Conservation (phyloP, 768 basidiomycete species). For the Collybiopsis confluens region DNA sequence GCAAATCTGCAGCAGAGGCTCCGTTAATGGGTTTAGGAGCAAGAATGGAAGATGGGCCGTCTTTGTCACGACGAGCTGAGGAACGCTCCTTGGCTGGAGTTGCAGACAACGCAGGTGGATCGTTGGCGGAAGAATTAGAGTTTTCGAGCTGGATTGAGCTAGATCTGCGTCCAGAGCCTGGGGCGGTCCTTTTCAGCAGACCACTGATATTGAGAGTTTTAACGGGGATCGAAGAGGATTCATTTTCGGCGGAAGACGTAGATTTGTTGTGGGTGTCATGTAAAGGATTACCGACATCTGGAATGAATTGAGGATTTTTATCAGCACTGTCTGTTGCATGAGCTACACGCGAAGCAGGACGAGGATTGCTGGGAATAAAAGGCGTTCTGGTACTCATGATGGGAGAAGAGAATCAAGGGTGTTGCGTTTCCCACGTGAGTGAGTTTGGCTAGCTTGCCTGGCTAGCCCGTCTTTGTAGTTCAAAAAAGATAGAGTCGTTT, state of each 20-base stretch:
- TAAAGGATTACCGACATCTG: not conserved
- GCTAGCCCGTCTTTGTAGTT: no score
- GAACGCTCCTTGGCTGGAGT: not conserved
- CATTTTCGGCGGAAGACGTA: not conserved
- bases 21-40: slow-evolving; percentile 5
- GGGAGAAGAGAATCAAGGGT: not conserved
- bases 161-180: slow-evolving; percentile 3
- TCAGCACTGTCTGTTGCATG: not conserved
- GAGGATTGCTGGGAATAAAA: slow-evolving; percentile 5
- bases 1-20: slow-evolving; percentile 1
- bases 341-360: slow-evolving; percentile 3
- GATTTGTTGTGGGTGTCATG: not conserved
- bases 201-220: slow-evolving; percentile 4
- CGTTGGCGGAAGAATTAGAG: not conserved
- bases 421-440: slow-evolving; percentile 33
- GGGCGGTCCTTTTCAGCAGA: not conserved
- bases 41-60: not conserved
- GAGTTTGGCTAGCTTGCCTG: no score
- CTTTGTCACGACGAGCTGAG: slow-evolving; percentile 3
- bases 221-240: not conserved
- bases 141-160: not conserved
- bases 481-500: no score
- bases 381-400: slow-evolving; percentile 5
- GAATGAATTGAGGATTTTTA: not conserved
- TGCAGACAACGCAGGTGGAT: not conserved